Evolutionary conservation across 208 protist genomes (phyloP).

Genomic region (Trypanosoma melophagium): DNA sequence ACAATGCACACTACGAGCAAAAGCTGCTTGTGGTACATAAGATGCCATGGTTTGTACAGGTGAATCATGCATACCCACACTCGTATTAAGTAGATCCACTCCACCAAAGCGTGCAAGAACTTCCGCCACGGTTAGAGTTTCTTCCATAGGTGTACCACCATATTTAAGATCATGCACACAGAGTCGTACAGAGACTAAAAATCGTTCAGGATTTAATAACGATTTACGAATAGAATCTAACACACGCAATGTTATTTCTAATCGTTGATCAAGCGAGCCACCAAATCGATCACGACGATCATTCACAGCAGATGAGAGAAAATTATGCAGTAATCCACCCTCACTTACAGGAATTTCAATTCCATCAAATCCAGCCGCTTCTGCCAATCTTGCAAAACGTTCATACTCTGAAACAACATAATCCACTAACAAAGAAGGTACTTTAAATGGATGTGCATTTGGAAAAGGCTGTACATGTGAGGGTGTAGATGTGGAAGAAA

Average conservation of each 20-base stretch:
- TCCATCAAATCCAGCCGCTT: conserved; percentile 94
- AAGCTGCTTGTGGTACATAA: conserved; percentile 88
- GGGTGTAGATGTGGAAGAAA: conserved; percentile 59
- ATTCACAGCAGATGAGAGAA: conserved; percentile 88
- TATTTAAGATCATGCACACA: conserved; percentile 91
- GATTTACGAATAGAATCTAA: conserved; percentile 62
- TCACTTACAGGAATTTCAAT: conserved; percentile 94
- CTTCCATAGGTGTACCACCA: conserved; percentile 77
- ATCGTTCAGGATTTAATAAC: conserved; percentile 49
- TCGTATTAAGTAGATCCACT: conserved; percentile 92
- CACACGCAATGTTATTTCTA: conserved; percentile 85
- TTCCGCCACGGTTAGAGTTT: conserved; percentile 80
- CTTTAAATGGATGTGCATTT: conserved; percentile 49
- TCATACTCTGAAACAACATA: conserved; percentile 88
- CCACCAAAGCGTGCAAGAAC: conserved; percentile 71
- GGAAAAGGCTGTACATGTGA: conserved; percentile 65
- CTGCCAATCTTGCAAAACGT: conserved; percentile 86
- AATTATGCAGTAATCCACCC: conserved; percentile 94
- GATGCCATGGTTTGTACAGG: conserved; percentile 92
- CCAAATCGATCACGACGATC: conserved; percentile 86
- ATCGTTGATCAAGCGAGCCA: conserved; percentile 73
- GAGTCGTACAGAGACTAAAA: conserved; percentile 91
- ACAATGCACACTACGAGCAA: conserved; percentile 71
- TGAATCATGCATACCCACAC: conserved; percentile 95
- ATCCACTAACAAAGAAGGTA: conserved; percentile 56